Evolutionary conservation across 306 rosid species (phyloP).

Genomic region (Glycine soja): DNA sequence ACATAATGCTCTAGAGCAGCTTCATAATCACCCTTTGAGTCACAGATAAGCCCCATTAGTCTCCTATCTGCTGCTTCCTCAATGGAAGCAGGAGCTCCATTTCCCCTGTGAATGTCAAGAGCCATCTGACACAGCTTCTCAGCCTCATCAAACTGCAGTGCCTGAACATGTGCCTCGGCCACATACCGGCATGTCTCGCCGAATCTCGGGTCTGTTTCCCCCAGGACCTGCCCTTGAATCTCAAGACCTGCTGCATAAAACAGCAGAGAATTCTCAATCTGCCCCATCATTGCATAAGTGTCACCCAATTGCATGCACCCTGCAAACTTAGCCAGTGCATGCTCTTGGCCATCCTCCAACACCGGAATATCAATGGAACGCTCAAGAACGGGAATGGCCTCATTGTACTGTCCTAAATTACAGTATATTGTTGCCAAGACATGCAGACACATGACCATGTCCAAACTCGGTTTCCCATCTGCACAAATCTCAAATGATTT

Average conservation of each 20-base stretch:
- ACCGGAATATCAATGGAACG: slow-evolving; percentile 81
- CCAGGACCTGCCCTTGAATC: slow-evolving; percentile 80
- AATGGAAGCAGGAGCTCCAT: slow-evolving; percentile 62
- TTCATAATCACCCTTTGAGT: slow-evolving; percentile 84
- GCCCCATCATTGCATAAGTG: slow-evolving; percentile 86
- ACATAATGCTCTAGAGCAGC: slow-evolving; percentile 88
- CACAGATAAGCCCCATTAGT: slow-evolving; percentile 86
- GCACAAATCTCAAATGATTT: slow-evolving; percentile 72
- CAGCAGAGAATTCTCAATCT: slow-evolving; percentile 76
- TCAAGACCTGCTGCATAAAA: slow-evolving; percentile 81
- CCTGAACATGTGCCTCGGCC: slow-evolving; percentile 91
- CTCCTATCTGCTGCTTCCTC: slow-evolving; percentile 89
- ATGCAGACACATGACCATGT: slow-evolving; percentile 86
- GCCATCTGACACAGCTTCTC: slow-evolving; percentile 75
- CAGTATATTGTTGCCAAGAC: slow-evolving; percentile 82
- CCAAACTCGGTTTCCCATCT: slow-evolving; percentile 63
- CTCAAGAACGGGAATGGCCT: slow-evolving; percentile 83
- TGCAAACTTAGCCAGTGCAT: slow-evolving; percentile 84
- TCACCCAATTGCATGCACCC: slow-evolving; percentile 95
- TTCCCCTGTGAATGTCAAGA: slow-evolving; percentile 73
- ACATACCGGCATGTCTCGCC: slow-evolving; percentile 85
- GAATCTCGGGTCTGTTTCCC: slow-evolving; percentile 70
- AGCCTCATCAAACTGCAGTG: slow-evolving; percentile 88
- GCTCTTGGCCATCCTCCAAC: slow-evolving; percentile 73
- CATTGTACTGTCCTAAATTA: slow-evolving; percentile 66